Evolutionary conservation across 2,329 filamentous ascomycete species (phyloP), one percentile per base, ranked within the genome.

Genomic region (Aspergillus tanneri): DNA sequence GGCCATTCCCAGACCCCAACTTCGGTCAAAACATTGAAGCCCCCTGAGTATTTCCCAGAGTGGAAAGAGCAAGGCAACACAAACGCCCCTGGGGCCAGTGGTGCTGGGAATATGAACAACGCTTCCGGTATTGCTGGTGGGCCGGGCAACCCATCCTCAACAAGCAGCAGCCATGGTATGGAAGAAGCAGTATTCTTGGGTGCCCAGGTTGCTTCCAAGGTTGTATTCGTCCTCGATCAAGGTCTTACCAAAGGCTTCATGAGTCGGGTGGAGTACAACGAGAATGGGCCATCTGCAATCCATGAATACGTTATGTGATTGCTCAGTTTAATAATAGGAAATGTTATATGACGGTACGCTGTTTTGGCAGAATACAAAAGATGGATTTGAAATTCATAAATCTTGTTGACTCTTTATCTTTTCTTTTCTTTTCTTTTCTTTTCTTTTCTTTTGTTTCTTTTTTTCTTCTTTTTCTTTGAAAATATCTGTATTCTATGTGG

Each of bases 131-230:
- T 16, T 36, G 46, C 55, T 77, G 81, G 47, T 80, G 81, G 62
- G 2, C 54, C 64, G 8, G 59, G 55, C 18, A 55, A 56, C 8
- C 58, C 59, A 4, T 56, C 55, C 18, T 51, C 59, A n/a, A 42
- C 58, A 0, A 58, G 56, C 21, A 55, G 60, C 23, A 56, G 59
- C 32, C 66, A 64, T 2, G 83, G 83, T 1, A 82, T 80, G 62
- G 91, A 96, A 63, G 91, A 96, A 70, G 83, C 87, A 40, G 83
- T 85, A 63, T 96, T 96, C 71, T 75, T 96, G 5, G 91, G 91
- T 9, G 88, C 89, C 2, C 89, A 95, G 70, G 87, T 96, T 24
- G 89, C 88, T 1, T 90, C 88, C 2, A 87, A 86, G 69, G 82
- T 88, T 18, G 71, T 88, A 40, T 88, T 88, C 65, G 80, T 87